A percentile compares a stretch with the other conserved stretches of the same genome.
phyloP scores from a whole-genome alignment of 768 basidiomycete species.

The Rhizopogon vesiculosus region DNA sequence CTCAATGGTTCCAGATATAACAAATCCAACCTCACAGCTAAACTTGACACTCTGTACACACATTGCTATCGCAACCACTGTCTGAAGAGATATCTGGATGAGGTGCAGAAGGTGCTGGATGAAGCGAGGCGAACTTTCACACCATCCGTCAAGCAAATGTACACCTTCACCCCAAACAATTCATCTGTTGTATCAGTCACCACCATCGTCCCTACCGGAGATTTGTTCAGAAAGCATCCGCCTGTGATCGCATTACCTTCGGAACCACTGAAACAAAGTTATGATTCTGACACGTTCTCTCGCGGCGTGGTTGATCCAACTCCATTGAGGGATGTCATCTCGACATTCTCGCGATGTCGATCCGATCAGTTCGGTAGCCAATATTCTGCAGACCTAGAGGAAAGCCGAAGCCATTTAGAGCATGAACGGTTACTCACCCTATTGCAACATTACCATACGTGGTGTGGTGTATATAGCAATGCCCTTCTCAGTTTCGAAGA shows the following conservation, averaged over 20 bases:
- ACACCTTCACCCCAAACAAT: background rate
- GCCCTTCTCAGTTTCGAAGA: background rate
- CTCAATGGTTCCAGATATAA: slow-evolving; percentile 4
- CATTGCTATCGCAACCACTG: slow-evolving; percentile 12
- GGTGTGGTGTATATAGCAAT: background rate
- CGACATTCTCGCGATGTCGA: background rate
- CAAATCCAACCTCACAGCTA: background rate
- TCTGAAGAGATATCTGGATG: slow-evolving; percentile 7
- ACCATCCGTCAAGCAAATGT: background rate
- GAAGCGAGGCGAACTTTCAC: background rate
- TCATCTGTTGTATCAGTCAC: background rate
- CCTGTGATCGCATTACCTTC: background rate
- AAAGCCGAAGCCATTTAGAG: slow-evolving; percentile 10
- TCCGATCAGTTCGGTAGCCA: slow-evolving; percentile 2
- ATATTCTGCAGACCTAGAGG: slow-evolving; percentile 9
- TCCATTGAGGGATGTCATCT: background rate
- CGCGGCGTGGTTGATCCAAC: background rate
- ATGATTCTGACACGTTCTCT: background rate
- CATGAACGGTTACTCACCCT: background rate
- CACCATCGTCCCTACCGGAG: background rate
- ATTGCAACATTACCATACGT: slow-evolving; percentile 1
- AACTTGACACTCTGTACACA: slow-evolving; percentile 3
- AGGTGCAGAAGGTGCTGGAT: slow-evolving; percentile 9
- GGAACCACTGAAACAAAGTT: background rate
- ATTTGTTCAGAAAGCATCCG: background rate